Conservation (phyloP, 192 early-diverging fungal species). For the Gigaspora rosea region DNA sequence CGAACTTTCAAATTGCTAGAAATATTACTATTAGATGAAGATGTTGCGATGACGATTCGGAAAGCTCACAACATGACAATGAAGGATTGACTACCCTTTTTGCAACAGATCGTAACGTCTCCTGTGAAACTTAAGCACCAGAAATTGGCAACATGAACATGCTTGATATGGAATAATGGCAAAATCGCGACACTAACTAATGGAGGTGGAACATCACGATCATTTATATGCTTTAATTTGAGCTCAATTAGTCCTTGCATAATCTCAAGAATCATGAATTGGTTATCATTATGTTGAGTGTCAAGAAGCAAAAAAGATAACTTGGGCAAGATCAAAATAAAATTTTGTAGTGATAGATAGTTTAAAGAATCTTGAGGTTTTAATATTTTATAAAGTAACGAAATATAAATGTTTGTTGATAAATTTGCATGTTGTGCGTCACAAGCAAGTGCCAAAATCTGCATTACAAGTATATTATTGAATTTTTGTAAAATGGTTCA, state of each 20-base stretch:
- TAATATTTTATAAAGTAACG: background rate
- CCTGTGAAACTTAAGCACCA: conserved; percentile 30
- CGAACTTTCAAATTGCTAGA: too few species aligned
- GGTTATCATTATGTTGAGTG: conserved; percentile 49
- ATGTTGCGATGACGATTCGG: too few species aligned
- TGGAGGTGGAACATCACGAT: conserved; percentile 8
- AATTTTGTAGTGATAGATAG: background rate
- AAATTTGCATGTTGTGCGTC: background rate
- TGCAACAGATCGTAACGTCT: too few species aligned
- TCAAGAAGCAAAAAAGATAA: conserved; percentile 49
- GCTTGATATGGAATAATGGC: conserved; percentile 38
- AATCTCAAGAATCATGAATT: conserved; percentile 41
- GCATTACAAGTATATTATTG: background rate
- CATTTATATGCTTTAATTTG: background rate
- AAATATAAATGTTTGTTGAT: conserved; percentile 3
- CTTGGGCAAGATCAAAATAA: conserved; percentile 37
- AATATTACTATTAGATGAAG: too few species aligned
- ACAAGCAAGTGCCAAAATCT: conserved; percentile 21
- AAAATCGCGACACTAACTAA: conserved; percentile 48
- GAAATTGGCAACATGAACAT: conserved; percentile 19
- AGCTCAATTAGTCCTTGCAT: conserved; percentile 34
- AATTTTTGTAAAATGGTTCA: conserved; percentile 1
- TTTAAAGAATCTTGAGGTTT: background rate
- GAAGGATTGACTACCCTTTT: too few species aligned
- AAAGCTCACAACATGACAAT: too few species aligned